Base-by-base conservation (phyloP, 1,139 yeast genomes). In the Hyphopichia khmerensis region DNA sequence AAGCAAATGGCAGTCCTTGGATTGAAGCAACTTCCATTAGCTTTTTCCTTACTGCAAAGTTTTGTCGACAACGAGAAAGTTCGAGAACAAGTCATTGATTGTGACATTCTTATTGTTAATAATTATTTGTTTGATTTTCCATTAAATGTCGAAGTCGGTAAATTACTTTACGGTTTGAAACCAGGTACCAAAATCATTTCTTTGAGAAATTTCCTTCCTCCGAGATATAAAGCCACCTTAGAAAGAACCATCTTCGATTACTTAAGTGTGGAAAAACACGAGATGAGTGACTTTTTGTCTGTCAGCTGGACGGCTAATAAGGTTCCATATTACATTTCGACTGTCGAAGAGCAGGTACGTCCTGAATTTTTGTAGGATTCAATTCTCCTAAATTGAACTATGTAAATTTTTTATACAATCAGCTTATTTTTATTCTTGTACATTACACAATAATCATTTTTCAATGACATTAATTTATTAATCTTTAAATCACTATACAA, bases 241-340 rank as follows among this genome's bases (percentile, higher is more conserved):
- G 86, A 79, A 29, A 72, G 77, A 40, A 79, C 88, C 11, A 56
- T 72, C 2, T 68, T 89, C 49, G 89, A 85, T 56, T 72, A 82
- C 52, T 69, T 89, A 44, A 67, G 71, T 34, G 91, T 88, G 3
- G 81, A 81, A 47, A 80, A 78, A 51, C 79, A 72, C 49, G 82
- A 79, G 44, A 83, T 88, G 67, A 80, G 82, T 36, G 80, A 80
- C 40, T 81, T 80, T 49, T 76, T 70, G 42, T 68, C 90, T 26
- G 96, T 90, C 14, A 86, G 95, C 45, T 90, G 97, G 97, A 89
- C 96, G 0, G 87, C 87, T 30, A 84, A 82, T 43, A 89, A 90
- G 38, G 95, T 93, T 2, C 84, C 82, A 9, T 89, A 87, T 62
- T 89, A 78, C 59, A 79, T 89, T 10, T 80, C 95, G 8, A 87